These are phyloP conservation scores for Tylopilus plumbeoviolaceoides DNA, from an alignment of 768 basidiomycete species.

Conservation along the genomic window DNA sequence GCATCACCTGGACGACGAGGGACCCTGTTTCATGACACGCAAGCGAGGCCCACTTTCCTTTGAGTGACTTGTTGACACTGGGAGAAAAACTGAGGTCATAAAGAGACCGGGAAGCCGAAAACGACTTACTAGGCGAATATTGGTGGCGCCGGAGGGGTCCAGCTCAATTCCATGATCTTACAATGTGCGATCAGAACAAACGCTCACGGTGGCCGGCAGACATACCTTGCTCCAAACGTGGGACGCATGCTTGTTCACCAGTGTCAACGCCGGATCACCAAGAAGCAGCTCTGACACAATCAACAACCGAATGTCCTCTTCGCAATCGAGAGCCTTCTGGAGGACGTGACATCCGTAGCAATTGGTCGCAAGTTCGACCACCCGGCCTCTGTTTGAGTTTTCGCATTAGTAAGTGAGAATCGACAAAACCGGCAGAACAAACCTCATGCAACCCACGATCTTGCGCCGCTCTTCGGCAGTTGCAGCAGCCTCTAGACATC, in stretches of 20 bases:
- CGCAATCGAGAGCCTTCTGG: conserved; percentile 87
- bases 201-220: not conserved
- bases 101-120: not conserved
- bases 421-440: conserved; percentile 8
- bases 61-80: conserved; percentile 79
- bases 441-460: conserved; percentile 87
- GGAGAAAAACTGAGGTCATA: conserved; percentile 2
- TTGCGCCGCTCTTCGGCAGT: conserved; percentile 72
- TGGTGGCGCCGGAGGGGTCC: conserved; percentile 83
- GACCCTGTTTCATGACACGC: conserved; percentile 91
- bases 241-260: conserved; percentile 87
- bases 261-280: conserved; percentile 80
- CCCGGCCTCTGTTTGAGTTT: conserved; percentile 52
- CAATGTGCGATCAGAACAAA: conserved; percentile 4
- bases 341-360: conserved; percentile 89
- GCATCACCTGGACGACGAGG: conserved; percentile 73
- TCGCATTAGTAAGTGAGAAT: conserved; percentile 8
- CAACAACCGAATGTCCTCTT: conserved; percentile 77
- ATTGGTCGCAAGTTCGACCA: conserved; percentile 84
- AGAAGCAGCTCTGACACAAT: conserved; percentile 83
- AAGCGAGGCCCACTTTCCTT: conserved; percentile 85
- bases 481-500: conserved; percentile 78
- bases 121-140: conserved; percentile 75
- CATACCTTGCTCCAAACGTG: conserved; percentile 88
- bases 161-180: conserved; percentile 86